Evolutionary conservation across 2,329 filamentous ascomycete genomes (phyloP), one percentile per base, ranked within the genome.

Genomic region (Oidium heveae): DNA sequence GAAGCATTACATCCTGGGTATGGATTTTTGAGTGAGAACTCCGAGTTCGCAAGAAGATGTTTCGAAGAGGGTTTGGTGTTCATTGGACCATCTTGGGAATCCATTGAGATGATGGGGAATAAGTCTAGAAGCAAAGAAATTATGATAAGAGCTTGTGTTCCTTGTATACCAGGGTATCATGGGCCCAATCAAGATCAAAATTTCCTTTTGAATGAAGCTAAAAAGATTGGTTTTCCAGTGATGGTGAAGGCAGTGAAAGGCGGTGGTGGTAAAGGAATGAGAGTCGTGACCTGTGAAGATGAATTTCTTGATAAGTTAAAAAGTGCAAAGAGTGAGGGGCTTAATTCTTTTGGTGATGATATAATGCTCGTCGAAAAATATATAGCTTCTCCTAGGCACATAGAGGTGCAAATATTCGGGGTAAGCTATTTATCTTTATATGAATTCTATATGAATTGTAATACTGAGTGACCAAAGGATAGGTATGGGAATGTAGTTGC

Each of bases 101-200:
- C 88, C 60, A 87, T 84, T 64, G 72, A 82, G 56, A 86, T 87
- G 56, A 94, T 95, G 88, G 88, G 88, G 52, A 86, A 94, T 70
- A 94, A 95, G 71, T 87, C 82, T 55, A 75, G 84, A 57, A 91
- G 85, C 54, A 98, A 98, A 68, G 84, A 94, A 65, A 95, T 98
- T 64, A 96, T 98, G 91, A 86, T 78, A 36, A 79, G 79, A 4
- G 89, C 91, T n/a, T 86, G 87, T 9, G 91, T 98, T 3, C 88
- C 88, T 4, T 96, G 91, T 63, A 91, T 98, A 52, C 91, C 91
- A 0, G 91, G 91, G 0, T 98, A 98, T 63, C 91, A 96, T 66
- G 91, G 91, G 18, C 63, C 73, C 0, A 85, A 94, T 54, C 91
- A 98, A 69, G 78, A 82, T 52, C 72, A 75, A 50, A 66, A 70